phyloP scores from a whole-genome alignment of 2,329 filamentous ascomycete genomes.

The Akanthomyces lecanii region DNA sequence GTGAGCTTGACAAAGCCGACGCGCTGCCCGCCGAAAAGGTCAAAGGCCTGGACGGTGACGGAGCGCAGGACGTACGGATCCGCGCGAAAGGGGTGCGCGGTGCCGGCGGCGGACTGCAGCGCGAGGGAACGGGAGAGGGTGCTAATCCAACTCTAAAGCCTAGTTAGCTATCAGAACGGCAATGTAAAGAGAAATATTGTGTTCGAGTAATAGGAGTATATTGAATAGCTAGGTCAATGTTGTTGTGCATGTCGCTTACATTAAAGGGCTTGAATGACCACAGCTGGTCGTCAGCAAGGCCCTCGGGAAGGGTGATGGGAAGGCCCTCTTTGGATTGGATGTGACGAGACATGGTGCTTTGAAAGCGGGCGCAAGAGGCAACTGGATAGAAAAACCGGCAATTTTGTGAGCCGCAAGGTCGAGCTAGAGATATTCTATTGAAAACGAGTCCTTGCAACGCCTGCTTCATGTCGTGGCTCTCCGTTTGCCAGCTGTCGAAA shows the following conservation, averaged over 20 bases:
- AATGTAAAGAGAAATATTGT: too few species aligned
- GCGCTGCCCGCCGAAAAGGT: constrained; percentile 43
- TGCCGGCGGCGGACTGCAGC: constrained; percentile 36
- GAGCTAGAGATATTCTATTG: not conserved
- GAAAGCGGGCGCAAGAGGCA: not conserved
- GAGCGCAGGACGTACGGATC: constrained; percentile 50
- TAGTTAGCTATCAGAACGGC: not conserved
- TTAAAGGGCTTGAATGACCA: constrained; percentile 47
- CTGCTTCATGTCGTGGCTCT: not conserved
- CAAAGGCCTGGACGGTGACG: constrained; percentile 50
- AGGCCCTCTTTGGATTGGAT: constrained; percentile 27
- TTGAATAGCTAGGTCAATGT: too few species aligned
- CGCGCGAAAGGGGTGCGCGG: constrained; percentile 47
- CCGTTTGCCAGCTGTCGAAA: not conserved
- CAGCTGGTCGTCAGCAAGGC: constrained; percentile 42
- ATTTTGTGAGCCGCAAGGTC: not conserved
- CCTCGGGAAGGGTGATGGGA: constrained; percentile 40
- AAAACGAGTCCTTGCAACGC: not conserved
- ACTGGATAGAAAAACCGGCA: not conserved
- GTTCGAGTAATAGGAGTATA: not conserved
- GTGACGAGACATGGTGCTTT: constrained; percentile 7
- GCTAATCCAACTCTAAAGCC: constrained; percentile 43
- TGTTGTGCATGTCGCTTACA: constrained; percentile 29
- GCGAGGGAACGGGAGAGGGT: constrained; percentile 44
- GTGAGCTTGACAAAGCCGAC: constrained; percentile 56